Conservation (phyloP, 108 stramenopile genomes). For the Pseudonitzschia multistriata region DNA sequence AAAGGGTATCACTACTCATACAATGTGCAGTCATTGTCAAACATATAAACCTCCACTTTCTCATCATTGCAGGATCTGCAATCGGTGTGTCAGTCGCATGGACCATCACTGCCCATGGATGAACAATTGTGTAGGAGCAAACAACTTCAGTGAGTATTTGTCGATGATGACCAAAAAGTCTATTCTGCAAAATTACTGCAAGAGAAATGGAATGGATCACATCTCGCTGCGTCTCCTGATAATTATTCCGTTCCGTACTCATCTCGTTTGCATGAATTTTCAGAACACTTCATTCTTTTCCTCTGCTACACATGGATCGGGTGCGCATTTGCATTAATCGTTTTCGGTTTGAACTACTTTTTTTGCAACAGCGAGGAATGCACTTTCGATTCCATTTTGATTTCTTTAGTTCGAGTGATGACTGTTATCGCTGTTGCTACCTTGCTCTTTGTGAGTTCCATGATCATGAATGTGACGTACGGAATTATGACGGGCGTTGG, state of each 20-base stretch:
- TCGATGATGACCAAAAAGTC: too few species aligned
- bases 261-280: background rate
- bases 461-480: constrained; percentile 79
- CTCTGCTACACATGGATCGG: constrained; percentile 73
- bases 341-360: constrained; percentile 75
- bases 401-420: constrained; percentile 67
- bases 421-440: constrained; percentile 60
- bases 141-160: constrained; percentile 60
- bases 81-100: constrained; percentile 92
- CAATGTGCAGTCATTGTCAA: constrained; percentile 85
- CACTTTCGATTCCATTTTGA: constrained; percentile 49
- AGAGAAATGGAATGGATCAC: background rate
- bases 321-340: constrained; percentile 58
- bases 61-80: constrained; percentile 96
- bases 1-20: constrained; percentile 35
- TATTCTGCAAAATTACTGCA: too few species aligned
- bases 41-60: constrained; percentile 89
- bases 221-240: background rate
- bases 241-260: constrained; percentile 6
- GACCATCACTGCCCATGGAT: constrained; percentile 90
- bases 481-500: constrained; percentile 87
- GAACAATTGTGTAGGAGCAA: constrained; percentile 94
- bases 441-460: constrained; percentile 72
- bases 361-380: constrained; percentile 71
- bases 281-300: constrained; percentile 77